Percentiles rank a stretch among this genome's conserved stretches.
These are phyloP conservation scores for Gynostemma pentaphyllum DNA, from an alignment of 306 rosid genomes.

Conservation along the genomic window DNA sequence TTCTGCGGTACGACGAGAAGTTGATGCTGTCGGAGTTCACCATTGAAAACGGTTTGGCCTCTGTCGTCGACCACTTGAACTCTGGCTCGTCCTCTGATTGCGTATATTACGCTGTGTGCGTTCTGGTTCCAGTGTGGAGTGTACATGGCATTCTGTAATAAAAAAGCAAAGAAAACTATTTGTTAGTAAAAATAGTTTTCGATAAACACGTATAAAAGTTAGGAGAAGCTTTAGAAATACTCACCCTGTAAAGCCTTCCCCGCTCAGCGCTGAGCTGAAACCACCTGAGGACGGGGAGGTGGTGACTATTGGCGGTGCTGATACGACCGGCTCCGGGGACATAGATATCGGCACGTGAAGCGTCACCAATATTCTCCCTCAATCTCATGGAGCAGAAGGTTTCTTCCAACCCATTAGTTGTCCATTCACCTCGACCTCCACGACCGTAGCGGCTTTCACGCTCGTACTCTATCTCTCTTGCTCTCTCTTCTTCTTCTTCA, in stretches of 20 bases:
- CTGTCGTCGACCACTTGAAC: slow-evolving; percentile 36
- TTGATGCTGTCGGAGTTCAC: slow-evolving; percentile 26
- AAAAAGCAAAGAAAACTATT: too few relatives aligned
- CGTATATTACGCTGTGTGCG: slow-evolving; percentile 37
- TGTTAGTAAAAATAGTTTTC: too few relatives aligned
- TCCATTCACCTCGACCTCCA: too few relatives aligned
- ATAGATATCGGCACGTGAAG: slow-evolving; percentile 25
- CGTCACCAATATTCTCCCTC: slow-evolving; percentile 22
- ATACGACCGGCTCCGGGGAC: slow-evolving; percentile 30
- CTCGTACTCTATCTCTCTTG: too few relatives aligned
- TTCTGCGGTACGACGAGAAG: slow-evolving; percentile 43
- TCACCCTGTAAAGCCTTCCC: slow-evolving; percentile 25
- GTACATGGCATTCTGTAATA: slow-evolving; percentile 36
- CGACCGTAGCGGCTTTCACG: not conserved
- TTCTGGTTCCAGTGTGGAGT: slow-evolving; percentile 48
- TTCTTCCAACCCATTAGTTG: slow-evolving; percentile 22
- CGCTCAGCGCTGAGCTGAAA: slow-evolving; percentile 31
- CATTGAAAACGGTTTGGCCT: slow-evolving; percentile 32
- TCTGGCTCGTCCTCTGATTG: slow-evolving; percentile 33
- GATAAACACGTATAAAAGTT: too few relatives aligned
- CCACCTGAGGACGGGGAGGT: slow-evolving; percentile 23
- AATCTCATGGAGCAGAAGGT: slow-evolving; percentile 22
- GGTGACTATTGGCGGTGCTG: slow-evolving; percentile 18
- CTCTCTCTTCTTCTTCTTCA: not conserved
- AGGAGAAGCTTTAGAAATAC: too few relatives aligned